Percentiles rank a stretch among this genome's conserved stretches.
Evolutionary conservation across 2,329 filamentous ascomycete genomes (phyloP).

Genomic region (Orbilia blumenaviensis): DNA sequence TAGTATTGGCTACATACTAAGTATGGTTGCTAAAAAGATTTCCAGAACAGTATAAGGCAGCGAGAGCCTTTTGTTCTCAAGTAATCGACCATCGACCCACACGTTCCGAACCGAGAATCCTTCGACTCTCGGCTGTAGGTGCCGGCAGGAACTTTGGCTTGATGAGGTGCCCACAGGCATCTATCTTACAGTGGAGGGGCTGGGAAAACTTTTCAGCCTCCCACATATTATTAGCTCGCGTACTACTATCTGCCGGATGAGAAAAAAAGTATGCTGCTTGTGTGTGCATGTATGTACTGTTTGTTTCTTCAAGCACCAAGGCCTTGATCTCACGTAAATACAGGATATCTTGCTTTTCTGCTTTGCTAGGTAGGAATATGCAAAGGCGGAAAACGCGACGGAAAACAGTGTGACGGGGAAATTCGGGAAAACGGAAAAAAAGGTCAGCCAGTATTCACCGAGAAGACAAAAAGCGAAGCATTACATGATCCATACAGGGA

Average conservation of each 20-base stretch:
- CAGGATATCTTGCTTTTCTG: conserved; percentile 45
- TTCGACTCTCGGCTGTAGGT: conserved; percentile 5
- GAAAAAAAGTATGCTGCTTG: background rate
- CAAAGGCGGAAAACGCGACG: background rate
- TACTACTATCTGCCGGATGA: conserved; percentile 1
- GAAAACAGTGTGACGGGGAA: conserved; percentile 9
- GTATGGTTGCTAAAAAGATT: conserved; percentile 4
- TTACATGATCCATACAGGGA: conserved; percentile 27
- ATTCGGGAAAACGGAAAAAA: background rate
- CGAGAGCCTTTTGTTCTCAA: background rate
- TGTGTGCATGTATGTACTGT: conserved; percentile 7
- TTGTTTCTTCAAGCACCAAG: background rate
- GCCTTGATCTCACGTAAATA: conserved; percentile 32
- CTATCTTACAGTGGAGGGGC: background rate
- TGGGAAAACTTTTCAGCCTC: conserved; percentile 14
- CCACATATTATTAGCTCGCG: background rate
- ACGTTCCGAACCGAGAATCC: conserved; percentile 17
- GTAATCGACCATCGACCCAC: conserved; percentile 6
- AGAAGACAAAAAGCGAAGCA: conserved; percentile 9
- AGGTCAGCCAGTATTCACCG: conserved; percentile 1
- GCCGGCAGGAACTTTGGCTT: background rate
- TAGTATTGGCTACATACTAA: background rate
- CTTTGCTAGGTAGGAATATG: conserved; percentile 9
- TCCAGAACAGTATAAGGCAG: background rate
- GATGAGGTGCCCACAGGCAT: background rate